Evolutionary conservation across 148 eudicot species (phyloP).

Genomic region (Rheum nobile): DNA sequence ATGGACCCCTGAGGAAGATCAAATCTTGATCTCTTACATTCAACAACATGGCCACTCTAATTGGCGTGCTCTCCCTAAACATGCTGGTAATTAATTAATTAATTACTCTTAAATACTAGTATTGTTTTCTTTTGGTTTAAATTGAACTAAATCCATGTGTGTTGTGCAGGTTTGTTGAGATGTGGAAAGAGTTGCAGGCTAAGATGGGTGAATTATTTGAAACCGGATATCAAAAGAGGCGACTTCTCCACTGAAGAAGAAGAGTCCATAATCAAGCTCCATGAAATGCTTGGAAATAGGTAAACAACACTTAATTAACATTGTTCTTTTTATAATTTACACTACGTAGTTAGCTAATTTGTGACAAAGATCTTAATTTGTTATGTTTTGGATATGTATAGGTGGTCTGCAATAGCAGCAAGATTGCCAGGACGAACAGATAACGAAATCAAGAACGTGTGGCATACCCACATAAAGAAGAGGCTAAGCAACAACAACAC

Average conservation of each 20-base stretch:
- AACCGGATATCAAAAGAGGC: constrained; percentile 72
- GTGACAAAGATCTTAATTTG: not conserved
- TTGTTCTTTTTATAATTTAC: not conserved
- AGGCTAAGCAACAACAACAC: not conserved
- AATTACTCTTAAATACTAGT: not conserved
- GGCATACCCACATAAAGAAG: constrained; percentile 8
- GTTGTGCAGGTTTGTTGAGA: constrained; percentile 39
- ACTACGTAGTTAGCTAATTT: not conserved
- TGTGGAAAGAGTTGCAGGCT: constrained; percentile 85
- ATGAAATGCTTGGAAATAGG: constrained; percentile 71
- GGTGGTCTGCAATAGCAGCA: constrained; percentile 7
- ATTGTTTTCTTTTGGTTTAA: not conserved
- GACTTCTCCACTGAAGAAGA: constrained; percentile 62
- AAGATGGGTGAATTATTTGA: constrained; percentile 61
- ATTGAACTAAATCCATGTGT: not conserved
- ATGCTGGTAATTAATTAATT: constrained; percentile 33
- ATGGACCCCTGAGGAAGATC: constrained; percentile 60
- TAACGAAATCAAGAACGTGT: constrained; percentile 9
- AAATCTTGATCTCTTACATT: constrained; percentile 32
- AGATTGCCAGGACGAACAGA: constrained; percentile 9
- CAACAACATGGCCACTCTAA: constrained; percentile 47
- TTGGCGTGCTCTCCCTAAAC: constrained; percentile 63
- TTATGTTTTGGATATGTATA: not conserved
- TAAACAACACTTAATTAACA: not conserved
- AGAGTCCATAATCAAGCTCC: constrained; percentile 49